Base-by-base conservation (phyloP, 495 filamentous ascomycete genomes). In the Pyrenula aspistea region DNA sequence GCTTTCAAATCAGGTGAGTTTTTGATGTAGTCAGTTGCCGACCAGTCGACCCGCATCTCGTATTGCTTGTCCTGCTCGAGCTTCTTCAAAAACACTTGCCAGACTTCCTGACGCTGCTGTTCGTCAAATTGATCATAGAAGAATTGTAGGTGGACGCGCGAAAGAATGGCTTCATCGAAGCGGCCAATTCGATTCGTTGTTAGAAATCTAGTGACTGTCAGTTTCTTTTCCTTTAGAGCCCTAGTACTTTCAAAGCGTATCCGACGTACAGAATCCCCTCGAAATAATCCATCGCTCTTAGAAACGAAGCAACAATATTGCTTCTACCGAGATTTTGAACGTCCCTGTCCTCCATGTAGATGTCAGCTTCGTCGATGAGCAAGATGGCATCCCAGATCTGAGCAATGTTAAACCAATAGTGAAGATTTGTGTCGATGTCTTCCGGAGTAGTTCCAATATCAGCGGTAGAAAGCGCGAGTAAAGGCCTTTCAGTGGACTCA, bases 131-230 rank as follows among this genome's bases (percentile, higher is more conserved):
- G 24, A n/a, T 20, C 31, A 53, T 53, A 53, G n/a, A 53, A 53
- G 12, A 65, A 49, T 0, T 53, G 59, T 24, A 78, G 63, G 53
- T 74, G 66, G 76, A 71, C 12, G 72, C 78, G 59, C 12, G 54
- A 60, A 10, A 64, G 56, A 52, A 71, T 65, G 2, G 67, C 67
- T 19, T 68, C 64, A 49, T 70, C 64, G 57, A 81, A 68, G 1
- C 65, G 65, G 12, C 66, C 63, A 8, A 76, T 64, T 12, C 77
- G 71, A 61, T 80, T 81, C 2, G 68, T 69, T 10, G 63, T 67
- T 0, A 70, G 57, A 42, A 68, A 68, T 2, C 80, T 66, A 4
- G 31, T 15, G 31, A 15, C 31, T 8, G 31, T 42, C 15, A 42
- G 31, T 42, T 8, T 15, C 15, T 42, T 42, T 15, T 4, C 15